These are phyloP conservation scores for Geum urbanum DNA, from an alignment of 306 rosid species.

Conservation along the genomic window DNA sequence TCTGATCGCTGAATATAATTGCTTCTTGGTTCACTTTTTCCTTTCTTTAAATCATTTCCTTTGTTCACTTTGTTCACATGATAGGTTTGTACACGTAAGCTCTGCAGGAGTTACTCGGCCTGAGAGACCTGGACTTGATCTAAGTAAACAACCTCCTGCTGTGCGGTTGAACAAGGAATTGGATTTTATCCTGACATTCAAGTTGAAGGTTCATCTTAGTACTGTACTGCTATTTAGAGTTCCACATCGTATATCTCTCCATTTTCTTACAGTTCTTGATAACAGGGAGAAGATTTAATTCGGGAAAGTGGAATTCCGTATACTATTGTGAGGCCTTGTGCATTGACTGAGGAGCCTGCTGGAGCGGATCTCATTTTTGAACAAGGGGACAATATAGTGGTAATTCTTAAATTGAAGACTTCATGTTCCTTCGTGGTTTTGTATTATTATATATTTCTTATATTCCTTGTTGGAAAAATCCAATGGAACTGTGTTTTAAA, in stretches of 20 bases:
- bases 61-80: constrained; percentile 12
- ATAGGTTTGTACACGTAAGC: constrained; percentile 83
- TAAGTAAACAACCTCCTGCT: constrained; percentile 92
- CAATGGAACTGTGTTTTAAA: neutral
- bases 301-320: constrained; percentile 86
- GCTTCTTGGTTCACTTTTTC: constrained; percentile 9
- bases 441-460: neutral
- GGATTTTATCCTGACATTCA: constrained; percentile 73
- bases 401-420: constrained; percentile 26
- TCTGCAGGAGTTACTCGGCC: constrained; percentile 98
- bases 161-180: constrained; percentile 91
- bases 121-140: constrained; percentile 87
- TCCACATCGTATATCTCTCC: neutral
- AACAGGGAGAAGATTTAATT: constrained; percentile 80
- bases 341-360: constrained; percentile 90
- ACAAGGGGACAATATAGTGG: constrained; percentile 97
- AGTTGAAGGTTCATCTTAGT: constrained; percentile 60
- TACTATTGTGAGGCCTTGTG: constrained; percentile 88
- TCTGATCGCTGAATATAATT: neutral
- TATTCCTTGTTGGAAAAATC: neutral
- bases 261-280: neutral
- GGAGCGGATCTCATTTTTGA: constrained; percentile 95
- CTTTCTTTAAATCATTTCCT: neutral
- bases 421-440: neutral
- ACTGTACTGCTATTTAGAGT: neutral